Percentiles rank a stretch among this genome's conserved stretches.
These are phyloP conservation scores for Fusarium scirpi DNA, from an alignment of 2,329 filamentous ascomycete genomes.

Conservation along the genomic window DNA sequence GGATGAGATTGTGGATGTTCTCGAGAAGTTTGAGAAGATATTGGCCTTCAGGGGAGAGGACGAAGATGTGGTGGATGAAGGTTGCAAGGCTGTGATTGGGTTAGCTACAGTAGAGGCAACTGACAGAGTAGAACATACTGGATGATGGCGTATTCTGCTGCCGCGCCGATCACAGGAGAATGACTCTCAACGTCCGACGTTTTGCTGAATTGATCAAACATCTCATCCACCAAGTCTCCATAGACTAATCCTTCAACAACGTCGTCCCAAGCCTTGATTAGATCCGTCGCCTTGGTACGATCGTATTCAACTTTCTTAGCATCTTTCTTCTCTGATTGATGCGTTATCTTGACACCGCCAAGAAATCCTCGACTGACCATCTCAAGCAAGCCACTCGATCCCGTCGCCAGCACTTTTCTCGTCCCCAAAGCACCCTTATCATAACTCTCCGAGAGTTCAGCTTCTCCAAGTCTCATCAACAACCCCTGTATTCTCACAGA, in stretches of 20 bases:
- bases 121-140: conserved; percentile 65
- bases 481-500: conserved; percentile 69
- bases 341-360: conserved; percentile 60
- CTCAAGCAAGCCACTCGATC: conserved; percentile 76
- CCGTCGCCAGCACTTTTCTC: conserved; percentile 80
- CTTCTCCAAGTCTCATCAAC: conserved; percentile 71
- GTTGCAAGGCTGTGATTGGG: conserved; percentile 70
- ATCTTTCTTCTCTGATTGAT: not conserved
- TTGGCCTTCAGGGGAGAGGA: conserved; percentile 79
- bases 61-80: conserved; percentile 78
- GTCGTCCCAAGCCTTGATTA: conserved; percentile 74
- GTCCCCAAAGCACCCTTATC: conserved; percentile 81
- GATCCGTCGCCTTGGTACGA: conserved; percentile 66
- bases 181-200: conserved; percentile 74
- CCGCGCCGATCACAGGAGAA: conserved; percentile 70
- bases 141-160: conserved; percentile 75
- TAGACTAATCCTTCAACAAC: conserved; percentile 75
- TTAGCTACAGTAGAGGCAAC: conserved; percentile 30
- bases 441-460: conserved; percentile 82
- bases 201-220: conserved; percentile 71
- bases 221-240: conserved; percentile 72
- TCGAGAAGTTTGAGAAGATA: conserved; percentile 78
- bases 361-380: conserved; percentile 74
- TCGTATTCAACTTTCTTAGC: conserved; percentile 63
- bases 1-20: conserved; percentile 76